Base-by-base conservation (phyloP, 1,139 yeast genomes). In the Geotrichum restrictum region DNA sequence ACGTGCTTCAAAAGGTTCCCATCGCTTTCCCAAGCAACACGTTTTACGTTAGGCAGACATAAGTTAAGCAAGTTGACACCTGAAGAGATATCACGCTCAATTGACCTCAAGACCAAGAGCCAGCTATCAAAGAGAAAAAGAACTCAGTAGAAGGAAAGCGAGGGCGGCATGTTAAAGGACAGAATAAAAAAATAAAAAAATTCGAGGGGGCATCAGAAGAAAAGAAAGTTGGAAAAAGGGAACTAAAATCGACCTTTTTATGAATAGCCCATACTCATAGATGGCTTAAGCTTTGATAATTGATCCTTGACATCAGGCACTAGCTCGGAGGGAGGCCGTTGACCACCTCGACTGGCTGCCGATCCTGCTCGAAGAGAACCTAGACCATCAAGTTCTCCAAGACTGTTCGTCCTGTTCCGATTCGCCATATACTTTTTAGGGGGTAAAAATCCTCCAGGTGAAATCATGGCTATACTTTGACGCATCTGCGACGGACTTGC, bases 401-500 rank as follows among this genome's bases (percentile, higher is more conserved):
- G 14, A 18, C 41, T 24, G 41, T 27, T 10, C 47, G 48, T 11
- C n/a, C 45, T 24, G 36, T 29, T 41, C 4, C 34, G 34, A n/a
- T 52, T 56, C 19, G 44, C 48, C 29, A 8, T 8, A 51, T 56
- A 68, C 55, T 65, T 64, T 53, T 60, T 61, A 5, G 66, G 67
- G 1, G 71, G 70, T 8, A 66, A 62, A 53, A 67, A 68, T 48
- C 66, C 69, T 39, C 64, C 57, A 16, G 63, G 59, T 19, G 66
- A 50, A 54, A 61, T 57, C 56, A 64, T 51, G n/a, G 60, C 62
- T 18, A 66, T 62, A 51, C 67, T 62, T 43, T 63, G 57, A 22
- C 70, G 60, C 47, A 68, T 52, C 29, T 61, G 65, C 33, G 62
- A 62, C 7, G 72, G 70, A 31, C 66, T 60, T 22, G 70, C 69